A percentile compares a stretch with the other conserved stretches of the same genome.
phyloP scores from a whole-genome alignment of 768 basidiomycete genomes.

The Termitomyces titanicus region DNA sequence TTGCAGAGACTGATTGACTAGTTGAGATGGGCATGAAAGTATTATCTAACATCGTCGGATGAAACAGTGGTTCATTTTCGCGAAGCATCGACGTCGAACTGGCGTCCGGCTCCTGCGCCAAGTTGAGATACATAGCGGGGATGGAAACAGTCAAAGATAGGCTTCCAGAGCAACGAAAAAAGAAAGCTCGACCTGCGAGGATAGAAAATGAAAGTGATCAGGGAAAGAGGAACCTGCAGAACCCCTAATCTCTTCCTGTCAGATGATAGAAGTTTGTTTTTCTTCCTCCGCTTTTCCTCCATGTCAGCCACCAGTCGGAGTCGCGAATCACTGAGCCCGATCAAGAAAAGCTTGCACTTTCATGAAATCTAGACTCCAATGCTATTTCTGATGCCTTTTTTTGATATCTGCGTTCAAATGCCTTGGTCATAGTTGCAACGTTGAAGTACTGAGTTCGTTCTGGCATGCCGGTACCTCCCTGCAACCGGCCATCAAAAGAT shows the following conservation, averaged over 20 bases:
- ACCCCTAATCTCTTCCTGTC: background rate
- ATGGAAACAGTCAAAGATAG: background rate
- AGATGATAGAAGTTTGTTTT: background rate
- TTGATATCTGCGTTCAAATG: no score
- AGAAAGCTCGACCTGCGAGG: slow-evolving; percentile 20
- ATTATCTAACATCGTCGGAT: background rate
- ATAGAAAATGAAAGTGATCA: background rate
- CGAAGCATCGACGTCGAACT: background rate
- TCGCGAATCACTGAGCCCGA: no score
- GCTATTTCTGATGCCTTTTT: background rate
- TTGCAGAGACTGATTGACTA: background rate
- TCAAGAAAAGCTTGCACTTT: background rate
- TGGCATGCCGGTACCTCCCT: no score
- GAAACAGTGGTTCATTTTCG: background rate
- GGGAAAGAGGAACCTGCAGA: background rate
- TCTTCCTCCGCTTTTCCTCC: background rate
- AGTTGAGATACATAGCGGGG: slow-evolving; percentile 1
- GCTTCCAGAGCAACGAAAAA: slow-evolving; percentile 15
- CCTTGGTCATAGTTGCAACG: background rate
- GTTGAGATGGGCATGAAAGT: background rate
- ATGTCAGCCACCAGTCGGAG: slow-evolving; percentile 9
- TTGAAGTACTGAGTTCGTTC: background rate
- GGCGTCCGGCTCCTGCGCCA: background rate
- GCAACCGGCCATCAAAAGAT: background rate
- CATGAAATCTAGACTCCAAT: background rate